phyloP scores from a whole-genome alignment of 2,329 filamentous ascomycete genomes.

The Esteya vermicola region DNA sequence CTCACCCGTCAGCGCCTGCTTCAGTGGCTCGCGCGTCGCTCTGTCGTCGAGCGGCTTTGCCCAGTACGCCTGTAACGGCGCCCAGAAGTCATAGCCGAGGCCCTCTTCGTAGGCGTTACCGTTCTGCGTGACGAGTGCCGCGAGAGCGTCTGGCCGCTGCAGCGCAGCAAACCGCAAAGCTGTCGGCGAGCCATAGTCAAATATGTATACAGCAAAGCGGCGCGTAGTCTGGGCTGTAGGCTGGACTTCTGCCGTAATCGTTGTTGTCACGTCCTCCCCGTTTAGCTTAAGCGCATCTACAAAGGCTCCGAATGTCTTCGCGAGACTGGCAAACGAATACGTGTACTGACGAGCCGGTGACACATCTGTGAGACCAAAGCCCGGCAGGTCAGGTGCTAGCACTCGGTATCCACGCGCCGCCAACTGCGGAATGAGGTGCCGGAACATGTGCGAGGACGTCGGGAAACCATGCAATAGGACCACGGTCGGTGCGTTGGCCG shows the following conservation, averaged over 20 bases:
- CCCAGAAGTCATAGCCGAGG: conserved; percentile 34
- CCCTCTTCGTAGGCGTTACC: conserved; percentile 47
- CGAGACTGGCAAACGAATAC: conserved; percentile 39
- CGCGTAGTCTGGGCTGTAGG: too few relatives aligned
- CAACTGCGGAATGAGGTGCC: conserved; percentile 28
- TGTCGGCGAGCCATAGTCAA: conserved; percentile 47
- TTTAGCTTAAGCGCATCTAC: conserved; percentile 28
- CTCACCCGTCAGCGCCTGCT: conserved; percentile 20
- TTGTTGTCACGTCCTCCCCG: not conserved
- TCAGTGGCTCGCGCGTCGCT: conserved; percentile 18
- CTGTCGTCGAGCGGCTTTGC: conserved; percentile 17
- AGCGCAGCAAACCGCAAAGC: conserved; percentile 40
- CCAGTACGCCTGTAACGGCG: conserved; percentile 31
- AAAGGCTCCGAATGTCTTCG: conserved; percentile 32
- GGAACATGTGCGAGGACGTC: conserved; percentile 26
- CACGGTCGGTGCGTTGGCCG: conserved; percentile 16
- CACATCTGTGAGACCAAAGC: conserved; percentile 41
- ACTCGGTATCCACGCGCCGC: conserved; percentile 21
- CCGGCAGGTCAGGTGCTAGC: conserved; percentile 44
- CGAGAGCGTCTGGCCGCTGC: conserved; percentile 28
- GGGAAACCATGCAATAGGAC: conserved; percentile 32
- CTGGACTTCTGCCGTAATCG: too few relatives aligned
- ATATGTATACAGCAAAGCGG: conserved; percentile 42
- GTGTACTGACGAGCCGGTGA: conserved; percentile 25
- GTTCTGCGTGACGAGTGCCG: conserved; percentile 43